Base-by-base conservation (phyloP, 768 basidiomycete species). In the Hypholoma sublateritium region DNA sequence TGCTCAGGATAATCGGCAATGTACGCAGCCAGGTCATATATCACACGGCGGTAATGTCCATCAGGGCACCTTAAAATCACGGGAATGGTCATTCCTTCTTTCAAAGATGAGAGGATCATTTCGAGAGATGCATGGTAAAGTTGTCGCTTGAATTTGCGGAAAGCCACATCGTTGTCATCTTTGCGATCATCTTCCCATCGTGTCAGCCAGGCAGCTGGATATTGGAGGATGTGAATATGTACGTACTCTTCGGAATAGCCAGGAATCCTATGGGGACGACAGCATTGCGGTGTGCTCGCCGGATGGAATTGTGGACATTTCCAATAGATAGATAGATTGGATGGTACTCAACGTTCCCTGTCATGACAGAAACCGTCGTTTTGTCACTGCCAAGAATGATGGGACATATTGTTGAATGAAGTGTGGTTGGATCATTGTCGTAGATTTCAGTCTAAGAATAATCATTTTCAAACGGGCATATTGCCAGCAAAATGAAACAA, bases 1-100 rank as follows among this genome's bases (percentile, higher is more conserved):
- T 75, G 72, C 58, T 76, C 72, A 0, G 73, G 74, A 41, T 77
- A 75, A 50, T 77, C 70, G 0, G 70, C 70, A 47, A 75, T 74
- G 49, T 71, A 75, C 1, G 71, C 66, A 14, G 65, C 69, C 16
- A 77, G 59, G 2, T 61, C 64, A 59, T 66, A 73, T 16, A 72
- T 67, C 5, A 61, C 62, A 9, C 62, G 49, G 0, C 59, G 56
- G 53, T 55, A 74, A 49, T 72, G 67, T 0, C 74, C 67, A 59
- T 77, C 72, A 12, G 58, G 57, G 50, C 60, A 77, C 0, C 49
- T 42, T 0, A 63, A 25, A 22, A 76, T 55, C 22, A 66, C 59
- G 0, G 70, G 70, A 0, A 4, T 62, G 0, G 50, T 60, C 75
- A 77, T 77, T 1, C 37, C 61, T 0, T 60, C 62, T 24, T 58